Conservation (phyloP, 75 land plant species). For the Pinus taeda region DNA sequence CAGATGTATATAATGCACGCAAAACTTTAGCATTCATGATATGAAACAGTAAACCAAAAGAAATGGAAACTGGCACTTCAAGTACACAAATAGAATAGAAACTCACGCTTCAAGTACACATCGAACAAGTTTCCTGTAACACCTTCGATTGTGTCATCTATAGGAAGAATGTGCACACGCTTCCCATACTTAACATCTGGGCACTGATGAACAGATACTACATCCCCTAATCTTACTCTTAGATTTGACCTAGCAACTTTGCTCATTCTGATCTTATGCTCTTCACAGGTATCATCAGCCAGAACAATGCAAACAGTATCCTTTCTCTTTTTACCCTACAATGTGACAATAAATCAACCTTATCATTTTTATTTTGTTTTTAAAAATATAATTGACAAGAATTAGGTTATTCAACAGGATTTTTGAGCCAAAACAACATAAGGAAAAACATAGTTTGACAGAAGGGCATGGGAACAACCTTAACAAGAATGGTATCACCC, state of each 20-base stretch:
- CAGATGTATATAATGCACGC: background rate
- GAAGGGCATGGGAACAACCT: conserved; percentile 17
- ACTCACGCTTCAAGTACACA: conserved; percentile 64
- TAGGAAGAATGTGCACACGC: conserved; percentile 76
- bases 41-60: background rate
- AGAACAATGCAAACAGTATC: conserved; percentile 86
- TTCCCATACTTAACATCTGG: conserved; percentile 84
- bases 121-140: conserved; percentile 80
- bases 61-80: background rate
- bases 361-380: conserved; percentile 4
- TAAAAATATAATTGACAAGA: background rate
- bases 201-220: conserved; percentile 84
- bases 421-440: background rate
- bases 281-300: conserved; percentile 83
- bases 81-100: background rate
- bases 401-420: background rate
- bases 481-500: conserved; percentile 45
- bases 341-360: background rate
- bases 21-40: background rate
- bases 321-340: conserved; percentile 82
- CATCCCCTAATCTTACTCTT: conserved; percentile 82
- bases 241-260: conserved; percentile 78
- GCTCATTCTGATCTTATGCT: conserved; percentile 86
- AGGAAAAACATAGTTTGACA: background rate
- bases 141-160: conserved; percentile 80